phyloP scores from a whole-genome alignment of 2,329 filamentous ascomycete genomes.

The Neonectria sp. region DNA sequence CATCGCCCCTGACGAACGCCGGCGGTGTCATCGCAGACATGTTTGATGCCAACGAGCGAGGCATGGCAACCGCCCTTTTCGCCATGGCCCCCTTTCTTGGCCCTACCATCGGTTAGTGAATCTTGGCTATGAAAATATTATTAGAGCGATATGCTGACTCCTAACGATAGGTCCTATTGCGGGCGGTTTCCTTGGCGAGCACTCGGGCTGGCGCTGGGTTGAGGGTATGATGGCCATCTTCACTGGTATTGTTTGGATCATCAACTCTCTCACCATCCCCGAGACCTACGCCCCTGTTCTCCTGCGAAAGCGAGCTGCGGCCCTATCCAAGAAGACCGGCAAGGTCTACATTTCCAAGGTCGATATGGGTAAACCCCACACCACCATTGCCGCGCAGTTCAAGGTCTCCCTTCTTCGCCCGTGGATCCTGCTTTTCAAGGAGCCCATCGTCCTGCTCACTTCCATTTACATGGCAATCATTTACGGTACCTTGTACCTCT shows the following conservation, averaged over 20 bases:
- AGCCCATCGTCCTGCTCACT: slow-evolving; percentile 77
- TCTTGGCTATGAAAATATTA: neutral
- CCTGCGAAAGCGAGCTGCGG: slow-evolving; percentile 66
- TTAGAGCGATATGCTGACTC: slow-evolving; percentile 10
- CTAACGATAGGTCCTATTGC: slow-evolving; percentile 67
- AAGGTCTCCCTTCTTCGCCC: slow-evolving; percentile 72
- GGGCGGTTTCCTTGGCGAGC: slow-evolving; percentile 74
- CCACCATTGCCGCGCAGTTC: slow-evolving; percentile 64
- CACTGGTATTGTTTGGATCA: slow-evolving; percentile 70
- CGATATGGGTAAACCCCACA: slow-evolving; percentile 60
- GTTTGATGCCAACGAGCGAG: slow-evolving; percentile 68
- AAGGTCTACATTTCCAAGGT: slow-evolving; percentile 69
- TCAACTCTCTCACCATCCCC: slow-evolving; percentile 65
- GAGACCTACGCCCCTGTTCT: slow-evolving; percentile 74
- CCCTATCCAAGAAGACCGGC: slow-evolving; percentile 66
- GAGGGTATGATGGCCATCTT: slow-evolving; percentile 75
- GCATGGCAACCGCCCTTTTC: slow-evolving; percentile 72
- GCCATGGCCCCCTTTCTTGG: slow-evolving; percentile 76
- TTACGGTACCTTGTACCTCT: slow-evolving; percentile 69
- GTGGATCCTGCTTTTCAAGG: slow-evolving; percentile 75
- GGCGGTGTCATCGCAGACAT: slow-evolving; percentile 77
- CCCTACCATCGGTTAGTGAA: slow-evolving; percentile 63
- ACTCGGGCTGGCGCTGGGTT: slow-evolving; percentile 76
- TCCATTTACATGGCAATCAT: slow-evolving; percentile 75
- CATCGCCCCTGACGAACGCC: slow-evolving; percentile 73